Conservation (phyloP, 176 grass and related monocot genomes). For the Aegilops sharonensis region DNA sequence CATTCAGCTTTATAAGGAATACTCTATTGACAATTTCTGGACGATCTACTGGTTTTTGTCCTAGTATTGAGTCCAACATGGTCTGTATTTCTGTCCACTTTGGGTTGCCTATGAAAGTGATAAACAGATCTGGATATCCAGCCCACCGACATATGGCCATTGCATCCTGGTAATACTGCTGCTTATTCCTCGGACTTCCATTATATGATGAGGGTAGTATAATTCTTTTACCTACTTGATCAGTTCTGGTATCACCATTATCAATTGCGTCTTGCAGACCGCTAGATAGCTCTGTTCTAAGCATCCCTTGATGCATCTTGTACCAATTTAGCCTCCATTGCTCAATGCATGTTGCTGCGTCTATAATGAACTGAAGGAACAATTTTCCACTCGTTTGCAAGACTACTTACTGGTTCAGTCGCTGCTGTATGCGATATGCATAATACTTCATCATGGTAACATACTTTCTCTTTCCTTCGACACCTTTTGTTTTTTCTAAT, state of each 20-base stretch:
- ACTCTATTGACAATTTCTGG: slow-evolving; percentile 20
- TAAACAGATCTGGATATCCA: background rate
- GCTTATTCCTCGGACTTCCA: background rate
- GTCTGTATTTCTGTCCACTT: slow-evolving; percentile 30
- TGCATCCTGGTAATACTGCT: background rate
- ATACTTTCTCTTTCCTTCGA: background rate
- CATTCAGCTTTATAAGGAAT: slow-evolving; percentile 20
- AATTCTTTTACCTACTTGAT: background rate
- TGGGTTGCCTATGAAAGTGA: slow-evolving; percentile 34
- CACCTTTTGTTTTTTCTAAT: background rate
- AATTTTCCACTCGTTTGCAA: background rate
- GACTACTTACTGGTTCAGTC: background rate
- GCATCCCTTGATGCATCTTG: background rate
- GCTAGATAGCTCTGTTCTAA: background rate
- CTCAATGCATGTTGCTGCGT: background rate
- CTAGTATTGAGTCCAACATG: background rate
- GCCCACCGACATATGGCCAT: background rate
- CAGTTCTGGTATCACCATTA: background rate
- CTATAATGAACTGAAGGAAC: background rate
- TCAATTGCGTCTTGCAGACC: background rate
- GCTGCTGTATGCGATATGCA: slow-evolving; percentile 15
- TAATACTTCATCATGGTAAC: slow-evolving; percentile 33
- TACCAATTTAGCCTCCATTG: background rate
- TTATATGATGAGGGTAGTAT: background rate
- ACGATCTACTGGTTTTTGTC: background rate